phyloP scores from a whole-genome alignment of 2,329 filamentous ascomycete species.

The Cercospora sp. region DNA sequence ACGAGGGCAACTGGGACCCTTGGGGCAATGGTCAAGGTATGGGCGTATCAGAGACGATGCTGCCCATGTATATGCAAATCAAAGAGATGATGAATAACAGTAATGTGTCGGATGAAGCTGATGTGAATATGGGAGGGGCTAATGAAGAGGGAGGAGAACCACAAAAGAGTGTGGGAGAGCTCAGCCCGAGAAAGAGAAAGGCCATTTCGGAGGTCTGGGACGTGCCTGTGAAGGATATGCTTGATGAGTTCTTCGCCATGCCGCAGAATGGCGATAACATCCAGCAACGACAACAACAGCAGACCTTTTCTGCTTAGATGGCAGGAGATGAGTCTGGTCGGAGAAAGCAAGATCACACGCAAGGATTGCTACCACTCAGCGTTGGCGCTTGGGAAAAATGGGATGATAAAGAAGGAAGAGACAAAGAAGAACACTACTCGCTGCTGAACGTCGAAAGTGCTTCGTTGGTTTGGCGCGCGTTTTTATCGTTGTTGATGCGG shows the following conservation, averaged over 20 bases:
- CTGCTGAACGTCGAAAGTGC: not conserved
- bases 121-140: conserved; percentile 18
- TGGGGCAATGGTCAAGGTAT: conserved; percentile 20
- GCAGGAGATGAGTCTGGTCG: not conserved
- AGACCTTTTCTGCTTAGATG: not conserved
- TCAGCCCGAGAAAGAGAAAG: conserved; percentile 25
- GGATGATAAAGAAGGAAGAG: not conserved
- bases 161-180: not conserved
- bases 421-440: not conserved
- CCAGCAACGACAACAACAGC: not conserved
- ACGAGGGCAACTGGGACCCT: conserved; percentile 20
- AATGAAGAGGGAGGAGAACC: not conserved
- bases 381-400: not conserved
- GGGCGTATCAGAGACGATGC: conserved; percentile 23
- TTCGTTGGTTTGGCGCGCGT: not conserved
- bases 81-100: conserved; percentile 26
- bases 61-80: conserved; percentile 27
- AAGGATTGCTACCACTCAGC: not conserved
- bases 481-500: not conserved
- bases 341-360: not conserved
- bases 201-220: conserved; percentile 21
- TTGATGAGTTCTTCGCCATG: conserved; percentile 3
- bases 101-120: conserved; percentile 16
- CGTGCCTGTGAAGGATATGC: conserved; percentile 18
- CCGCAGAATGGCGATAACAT: not conserved